These are phyloP conservation scores for Septoria linicola DNA, from an alignment of 2,329 filamentous ascomycete genomes.

Conservation along the genomic window DNA sequence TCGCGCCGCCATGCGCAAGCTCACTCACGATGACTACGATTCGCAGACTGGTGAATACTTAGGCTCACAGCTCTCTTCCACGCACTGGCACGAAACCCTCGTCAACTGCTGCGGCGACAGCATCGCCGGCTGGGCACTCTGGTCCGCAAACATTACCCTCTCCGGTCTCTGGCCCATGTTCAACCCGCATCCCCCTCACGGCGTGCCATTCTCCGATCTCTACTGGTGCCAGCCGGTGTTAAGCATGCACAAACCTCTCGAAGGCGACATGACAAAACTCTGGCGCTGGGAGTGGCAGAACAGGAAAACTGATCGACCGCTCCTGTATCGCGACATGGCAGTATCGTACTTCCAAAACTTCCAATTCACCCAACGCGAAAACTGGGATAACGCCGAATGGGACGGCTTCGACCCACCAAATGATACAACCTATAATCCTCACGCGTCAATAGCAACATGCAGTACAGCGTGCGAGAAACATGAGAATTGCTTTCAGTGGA, in stretches of 20 bases:
- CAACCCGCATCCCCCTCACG: slow-evolving; percentile 51
- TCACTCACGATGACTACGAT: slow-evolving; percentile 34
- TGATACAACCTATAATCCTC: slow-evolving; percentile 25
- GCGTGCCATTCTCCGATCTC: slow-evolving; percentile 48
- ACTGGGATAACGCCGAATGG: slow-evolving; percentile 43
- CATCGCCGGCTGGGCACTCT: slow-evolving; percentile 50
- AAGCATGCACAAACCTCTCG: slow-evolving; percentile 51
- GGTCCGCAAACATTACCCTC: slow-evolving; percentile 43
- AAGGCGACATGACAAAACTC: slow-evolving; percentile 51
- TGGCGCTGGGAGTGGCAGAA: slow-evolving; percentile 50
- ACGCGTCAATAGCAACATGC: slow-evolving; percentile 37
- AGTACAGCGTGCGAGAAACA: slow-evolving; percentile 48
- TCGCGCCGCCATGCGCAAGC: slow-evolving; percentile 46
- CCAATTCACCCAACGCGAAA: slow-evolving; percentile 10
- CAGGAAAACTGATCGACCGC: slow-evolving; percentile 29
- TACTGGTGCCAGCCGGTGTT: slow-evolving; percentile 55
- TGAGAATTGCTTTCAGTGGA: slow-evolving; percentile 40
- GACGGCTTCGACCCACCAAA: slow-evolving; percentile 32
- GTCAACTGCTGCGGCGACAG: slow-evolving; percentile 54
- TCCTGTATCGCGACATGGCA: slow-evolving; percentile 35
- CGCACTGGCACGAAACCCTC: slow-evolving; percentile 43
- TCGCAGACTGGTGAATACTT: slow-evolving; percentile 41
- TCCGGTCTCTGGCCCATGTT: slow-evolving; percentile 53
- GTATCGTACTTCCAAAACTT: slow-evolving; percentile 33
- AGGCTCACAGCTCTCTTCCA: slow-evolving; percentile 36